A percentile compares a stretch with the other conserved stretches of the same genome.
Conservation (phyloP, 192 early-diverging fungal species). For the Geranomyces variabilis region DNA sequence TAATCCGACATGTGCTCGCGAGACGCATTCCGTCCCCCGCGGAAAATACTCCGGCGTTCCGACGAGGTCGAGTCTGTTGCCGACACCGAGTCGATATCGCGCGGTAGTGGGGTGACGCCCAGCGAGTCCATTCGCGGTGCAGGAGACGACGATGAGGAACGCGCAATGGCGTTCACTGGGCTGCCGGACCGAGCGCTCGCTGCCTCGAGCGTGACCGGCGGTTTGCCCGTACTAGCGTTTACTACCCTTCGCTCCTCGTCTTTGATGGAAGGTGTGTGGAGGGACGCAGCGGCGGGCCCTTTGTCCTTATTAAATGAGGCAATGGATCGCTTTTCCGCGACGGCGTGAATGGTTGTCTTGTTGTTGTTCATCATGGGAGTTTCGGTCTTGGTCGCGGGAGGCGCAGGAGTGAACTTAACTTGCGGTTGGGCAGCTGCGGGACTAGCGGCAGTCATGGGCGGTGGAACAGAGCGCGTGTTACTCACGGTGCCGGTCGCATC, state of each 20-base stretch:
- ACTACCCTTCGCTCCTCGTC: neutral
- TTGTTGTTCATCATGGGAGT: too few relatives aligned
- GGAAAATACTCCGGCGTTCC: constrained; percentile 11
- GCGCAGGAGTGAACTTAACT: too few relatives aligned
- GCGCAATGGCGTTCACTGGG: neutral
- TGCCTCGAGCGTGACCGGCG: neutral
- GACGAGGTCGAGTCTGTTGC: neutral
- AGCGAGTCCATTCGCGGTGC: neutral
- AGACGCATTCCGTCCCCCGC: neutral
- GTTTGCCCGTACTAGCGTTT: neutral
- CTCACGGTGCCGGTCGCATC: neutral
- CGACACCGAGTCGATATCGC: neutral
- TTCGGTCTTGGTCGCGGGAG: neutral
- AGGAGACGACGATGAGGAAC: neutral
- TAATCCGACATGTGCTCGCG: too few relatives aligned
- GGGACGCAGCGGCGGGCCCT: neutral
- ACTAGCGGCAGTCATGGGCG: neutral
- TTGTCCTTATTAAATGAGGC: neutral
- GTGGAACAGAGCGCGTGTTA: too few relatives aligned
- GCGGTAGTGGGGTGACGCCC: neutral
- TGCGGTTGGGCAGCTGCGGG: neutral
- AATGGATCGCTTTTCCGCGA: too few relatives aligned
- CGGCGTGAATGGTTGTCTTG: too few relatives aligned
- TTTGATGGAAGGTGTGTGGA: too few relatives aligned
- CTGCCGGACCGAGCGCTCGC: neutral